A percentile compares a stretch with the other conserved stretches of the same genome.
Evolutionary conservation across 2,329 filamentous ascomycete genomes (phyloP).

Genomic region (Rasamsonia emersonii): DNA sequence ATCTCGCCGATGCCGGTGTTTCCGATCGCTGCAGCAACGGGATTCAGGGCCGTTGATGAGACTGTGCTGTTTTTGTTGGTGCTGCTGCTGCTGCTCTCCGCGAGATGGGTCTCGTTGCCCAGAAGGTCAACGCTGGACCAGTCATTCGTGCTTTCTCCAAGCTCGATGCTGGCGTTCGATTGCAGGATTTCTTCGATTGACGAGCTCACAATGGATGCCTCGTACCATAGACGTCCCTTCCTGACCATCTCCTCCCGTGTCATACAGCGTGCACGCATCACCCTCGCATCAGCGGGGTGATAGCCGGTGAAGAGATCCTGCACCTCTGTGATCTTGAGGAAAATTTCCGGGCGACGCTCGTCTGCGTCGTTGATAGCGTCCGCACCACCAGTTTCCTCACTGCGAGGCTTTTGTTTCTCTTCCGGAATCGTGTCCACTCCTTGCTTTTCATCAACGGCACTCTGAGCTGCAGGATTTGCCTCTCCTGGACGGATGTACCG

Average conservation of each 20-base stretch:
- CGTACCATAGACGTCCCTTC: constrained; percentile 29
- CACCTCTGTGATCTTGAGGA: constrained; percentile 29
- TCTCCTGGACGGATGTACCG: constrained; percentile 11
- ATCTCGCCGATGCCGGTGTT: constrained; percentile 18
- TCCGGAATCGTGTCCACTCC: background rate
- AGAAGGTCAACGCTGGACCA: constrained; percentile 24
- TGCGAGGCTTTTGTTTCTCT: background rate
- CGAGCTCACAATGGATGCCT: constrained; percentile 29
- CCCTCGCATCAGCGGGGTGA: constrained; percentile 13
- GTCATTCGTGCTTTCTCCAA: constrained; percentile 25
- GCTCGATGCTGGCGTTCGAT: constrained; percentile 23
- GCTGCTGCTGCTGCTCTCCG: constrained; percentile 6
- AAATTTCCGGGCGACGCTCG: constrained; percentile 15
- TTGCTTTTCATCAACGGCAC: background rate
- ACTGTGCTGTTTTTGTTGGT: no score
- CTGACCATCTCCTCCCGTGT: constrained; percentile 21
- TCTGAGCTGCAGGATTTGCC: background rate
- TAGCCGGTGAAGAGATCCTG: constrained; percentile 26
- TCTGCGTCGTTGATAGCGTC: constrained; percentile 8
- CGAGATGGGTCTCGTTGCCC: constrained; percentile 15
- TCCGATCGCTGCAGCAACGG: constrained; percentile 20
- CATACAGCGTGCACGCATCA: constrained; percentile 20
- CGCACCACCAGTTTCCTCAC: constrained; percentile 3
- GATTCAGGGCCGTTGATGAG: constrained; percentile 7
- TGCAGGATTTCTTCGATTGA: constrained; percentile 25